Evolutionary conservation across 176 grass and related monocot genomes (phyloP), one percentile per base, ranked within the genome.

Genomic region (Carex myosuroides): DNA sequence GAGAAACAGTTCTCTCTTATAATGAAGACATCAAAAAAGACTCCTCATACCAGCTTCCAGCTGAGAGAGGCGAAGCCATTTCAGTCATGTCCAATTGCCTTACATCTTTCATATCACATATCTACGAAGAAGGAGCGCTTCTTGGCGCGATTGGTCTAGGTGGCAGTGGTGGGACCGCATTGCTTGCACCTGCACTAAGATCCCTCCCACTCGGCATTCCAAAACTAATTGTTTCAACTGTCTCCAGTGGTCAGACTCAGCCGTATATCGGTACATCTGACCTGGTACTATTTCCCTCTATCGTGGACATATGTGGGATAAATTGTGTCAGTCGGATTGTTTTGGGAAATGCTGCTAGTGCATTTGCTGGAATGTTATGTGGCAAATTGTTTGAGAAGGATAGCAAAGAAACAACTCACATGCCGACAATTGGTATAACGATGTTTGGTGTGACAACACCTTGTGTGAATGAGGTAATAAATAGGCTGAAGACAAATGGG

Each of bases 371-470:
- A 83, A 94, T 98, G 92, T 70, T 98, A 48, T 62, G 83, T 75
- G 88, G 79, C 46, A 85, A 85, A 60, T 89, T 94, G 64, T 79
- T 83, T 84, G 90, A 60, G 86, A 77, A 85, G 89, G 73, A 81
- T 83, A 91, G 64, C 83, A 57, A 6, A 90, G 89, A 91, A 76
- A 89, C 80, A 50, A 48, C 60, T 35, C 26, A 76, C 59, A 93
- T 88, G 64, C 84, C 83, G 13, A 94, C 95, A 82, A 58, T 98
- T 85, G 95, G 95, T 76, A 87, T 98, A 54, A 94, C 92, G 8
- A 98, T 94, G 95, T 94, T 98, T 89, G 95, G 92, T 62, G 92
- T 98, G 80, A 94, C 95, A 58, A 98, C 92, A 48, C 85, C 88
- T 58, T 98, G 95, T 61, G 92, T 92, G 83, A 98, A 85, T 87